Conservation (phyloP, 225 moss, liverwort and hornwort genomes). For the Anthoceros angustus region DNA sequence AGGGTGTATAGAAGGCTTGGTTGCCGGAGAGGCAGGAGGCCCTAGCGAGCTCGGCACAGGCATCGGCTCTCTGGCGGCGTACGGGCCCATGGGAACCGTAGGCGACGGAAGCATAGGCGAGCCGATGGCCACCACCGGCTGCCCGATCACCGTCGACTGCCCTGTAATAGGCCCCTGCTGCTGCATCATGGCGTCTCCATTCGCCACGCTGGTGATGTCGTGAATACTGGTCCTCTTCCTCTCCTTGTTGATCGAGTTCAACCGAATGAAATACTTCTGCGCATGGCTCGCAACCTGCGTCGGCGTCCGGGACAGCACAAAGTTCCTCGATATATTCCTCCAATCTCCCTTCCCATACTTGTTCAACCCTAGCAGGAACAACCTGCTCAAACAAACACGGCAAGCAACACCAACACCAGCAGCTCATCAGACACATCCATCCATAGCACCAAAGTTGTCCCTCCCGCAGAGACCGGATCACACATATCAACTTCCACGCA, state of each 20-base stretch:
- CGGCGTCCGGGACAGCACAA: constrained; percentile 80
- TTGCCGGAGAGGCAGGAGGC: neutral
- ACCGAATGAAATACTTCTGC: constrained; percentile 82
- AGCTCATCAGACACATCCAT: neutral
- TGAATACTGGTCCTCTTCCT: constrained; percentile 95
- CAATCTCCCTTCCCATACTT: constrained; percentile 98
- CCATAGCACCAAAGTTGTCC: neutral
- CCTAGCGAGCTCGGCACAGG: neutral
- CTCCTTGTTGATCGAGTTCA: constrained; percentile 87
- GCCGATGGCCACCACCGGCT: constrained; percentile 4
- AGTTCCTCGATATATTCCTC: constrained; percentile 88
- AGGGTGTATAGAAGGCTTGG: neutral
- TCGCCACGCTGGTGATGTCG: constrained; percentile 81
- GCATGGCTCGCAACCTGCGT: constrained; percentile 97
- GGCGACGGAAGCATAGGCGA: neutral
- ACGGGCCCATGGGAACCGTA: neutral
- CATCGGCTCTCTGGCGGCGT: constrained; percentile 1
- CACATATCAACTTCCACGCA: constrained; percentile 8
- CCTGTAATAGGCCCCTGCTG: constrained; percentile 83
- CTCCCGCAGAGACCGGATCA: neutral
- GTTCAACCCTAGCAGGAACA: constrained; percentile 67
- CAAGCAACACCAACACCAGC: neutral
- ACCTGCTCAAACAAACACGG: constrained; percentile 23
- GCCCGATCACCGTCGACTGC: constrained; percentile 33
- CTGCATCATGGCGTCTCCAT: constrained; percentile 45